phyloP scores from a whole-genome alignment of 2,329 filamentous ascomycete genomes.

The Akanthomyces dipterigenus region DNA sequence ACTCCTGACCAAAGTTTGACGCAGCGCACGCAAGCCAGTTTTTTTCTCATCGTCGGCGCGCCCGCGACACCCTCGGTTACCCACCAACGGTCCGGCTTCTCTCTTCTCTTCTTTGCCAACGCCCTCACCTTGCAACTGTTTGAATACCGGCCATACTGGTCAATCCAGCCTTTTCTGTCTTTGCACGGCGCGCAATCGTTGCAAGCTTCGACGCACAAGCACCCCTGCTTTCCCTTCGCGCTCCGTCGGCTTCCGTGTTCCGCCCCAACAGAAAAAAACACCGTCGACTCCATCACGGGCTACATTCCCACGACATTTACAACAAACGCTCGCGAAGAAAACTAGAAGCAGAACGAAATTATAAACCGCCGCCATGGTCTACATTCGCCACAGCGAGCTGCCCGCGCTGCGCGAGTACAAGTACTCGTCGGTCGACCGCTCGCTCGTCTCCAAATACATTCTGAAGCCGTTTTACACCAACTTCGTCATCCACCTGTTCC shows the following conservation, averaged over 20 bases:
- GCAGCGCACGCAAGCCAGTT: too few relatives aligned
- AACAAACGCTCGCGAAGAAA: not conserved
- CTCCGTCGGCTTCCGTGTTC: not conserved
- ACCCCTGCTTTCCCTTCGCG: not conserved
- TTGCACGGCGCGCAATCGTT: not conserved
- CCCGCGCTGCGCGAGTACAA: conserved; percentile 89
- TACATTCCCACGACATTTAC: not conserved
- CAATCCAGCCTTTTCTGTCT: too few relatives aligned
- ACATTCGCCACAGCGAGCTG: conserved; percentile 87
- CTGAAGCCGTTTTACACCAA: conserved; percentile 97
- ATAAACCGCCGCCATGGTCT: conserved; percentile 61
- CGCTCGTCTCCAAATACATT: conserved; percentile 82
- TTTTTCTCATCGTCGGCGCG: not conserved
- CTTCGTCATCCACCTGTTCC: conserved; percentile 89
- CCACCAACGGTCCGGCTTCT: not conserved
- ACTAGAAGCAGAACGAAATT: not conserved
- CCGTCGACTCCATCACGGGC: not conserved
- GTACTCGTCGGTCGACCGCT: conserved; percentile 88
- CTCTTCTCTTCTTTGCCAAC: not conserved
- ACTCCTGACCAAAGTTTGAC: too few relatives aligned
- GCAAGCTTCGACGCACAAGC: not conserved
- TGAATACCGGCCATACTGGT: too few relatives aligned
- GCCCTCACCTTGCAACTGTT: too few relatives aligned
- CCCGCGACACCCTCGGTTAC: not conserved
- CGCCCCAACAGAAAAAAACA: conserved; percentile 5